Base-by-base conservation (phyloP, 257 asterid genomes). In the Solanum pimpinellifolium region DNA sequence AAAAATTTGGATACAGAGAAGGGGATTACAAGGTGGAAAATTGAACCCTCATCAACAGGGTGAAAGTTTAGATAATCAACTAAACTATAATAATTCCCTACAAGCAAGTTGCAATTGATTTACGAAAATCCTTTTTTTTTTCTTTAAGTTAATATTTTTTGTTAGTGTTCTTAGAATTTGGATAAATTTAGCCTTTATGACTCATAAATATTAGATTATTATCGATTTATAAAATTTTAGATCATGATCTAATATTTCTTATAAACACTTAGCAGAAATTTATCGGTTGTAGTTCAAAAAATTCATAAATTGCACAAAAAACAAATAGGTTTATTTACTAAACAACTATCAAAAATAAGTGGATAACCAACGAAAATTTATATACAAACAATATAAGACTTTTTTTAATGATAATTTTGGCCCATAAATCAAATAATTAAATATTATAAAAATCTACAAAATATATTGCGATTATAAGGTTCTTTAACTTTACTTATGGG, bases 1-100 rank as follows among this genome's bases (percentile, higher is more conserved):
- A 35, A 35, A 35, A 35, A 4, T 35, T 35, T 35, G 6, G 6
- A 0, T 1, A 35, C 37, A 35, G 37, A 35, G 6, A 35, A 4
- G 6, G 6, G 6, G 0, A 35, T 35, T 35, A 35, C 6, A 35
- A 35, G 6, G 6, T 4, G 1, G 6, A 3, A 11, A 23, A 62
- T 62, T 11, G 31, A 62, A n/a, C 2, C 27, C 0, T 23, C 0
- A 4, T 2, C 0, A 62, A 62, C 1, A 23, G n/a, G 31, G 3
- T 18, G 66, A 56, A 56, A 18, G 2, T 20, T 23, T 10, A 10
- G 15, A 2, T 2, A 62, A 23, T 10, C 3, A 23, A 23, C 0
- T 11, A n/a, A 62, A 11, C 1, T 60, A 4, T 6, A 9, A 60
- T 23, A 11, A 60, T 21, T 60, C 68, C 7, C 13, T 21, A 3